These are phyloP conservation scores for Strigomonas culicis DNA, from an alignment of 208 protist genomes.

Conservation along the genomic window DNA sequence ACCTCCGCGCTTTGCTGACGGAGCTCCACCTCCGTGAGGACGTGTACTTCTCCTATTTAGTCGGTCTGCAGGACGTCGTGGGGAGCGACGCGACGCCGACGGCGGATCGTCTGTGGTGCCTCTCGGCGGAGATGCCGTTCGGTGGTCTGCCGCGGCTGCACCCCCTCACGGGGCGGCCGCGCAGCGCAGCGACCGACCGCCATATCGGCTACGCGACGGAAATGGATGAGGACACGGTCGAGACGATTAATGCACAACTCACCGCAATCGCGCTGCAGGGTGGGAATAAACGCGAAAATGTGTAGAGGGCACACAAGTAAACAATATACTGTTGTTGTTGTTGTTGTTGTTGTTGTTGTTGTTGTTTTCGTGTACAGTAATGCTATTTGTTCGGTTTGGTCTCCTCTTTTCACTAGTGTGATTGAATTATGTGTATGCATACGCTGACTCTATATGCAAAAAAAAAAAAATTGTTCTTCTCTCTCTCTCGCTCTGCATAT, in stretches of 20 bases:
- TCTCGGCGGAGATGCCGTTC: too few species aligned
- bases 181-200: too few species aligned
- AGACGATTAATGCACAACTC: neutral
- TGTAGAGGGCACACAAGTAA: neutral
- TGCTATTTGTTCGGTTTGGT: neutral
- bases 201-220: too few species aligned
- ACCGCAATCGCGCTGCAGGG: neutral
- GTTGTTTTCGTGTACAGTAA: neutral
- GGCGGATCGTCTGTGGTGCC: too few species aligned
- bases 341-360: slow-evolving; percentile 7
- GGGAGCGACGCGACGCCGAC: too few species aligned
- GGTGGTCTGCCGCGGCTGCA: too few species aligned
- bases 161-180: too few species aligned
- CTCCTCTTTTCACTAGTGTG: neutral
- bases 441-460: neutral
- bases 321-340: neutral
- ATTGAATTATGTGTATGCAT: neutral
- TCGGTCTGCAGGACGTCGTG: too few species aligned
- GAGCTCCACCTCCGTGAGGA: too few species aligned
- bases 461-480: slow-evolving; percentile 1
- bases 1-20: too few species aligned
- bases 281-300: too few species aligned
- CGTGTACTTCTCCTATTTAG: too few species aligned
- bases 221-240: neutral
- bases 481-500: neutral